These are phyloP conservation scores for Caloboletus firmus DNA, from an alignment of 1,284 basidiomycete genomes.

Conservation along the genomic window DNA sequence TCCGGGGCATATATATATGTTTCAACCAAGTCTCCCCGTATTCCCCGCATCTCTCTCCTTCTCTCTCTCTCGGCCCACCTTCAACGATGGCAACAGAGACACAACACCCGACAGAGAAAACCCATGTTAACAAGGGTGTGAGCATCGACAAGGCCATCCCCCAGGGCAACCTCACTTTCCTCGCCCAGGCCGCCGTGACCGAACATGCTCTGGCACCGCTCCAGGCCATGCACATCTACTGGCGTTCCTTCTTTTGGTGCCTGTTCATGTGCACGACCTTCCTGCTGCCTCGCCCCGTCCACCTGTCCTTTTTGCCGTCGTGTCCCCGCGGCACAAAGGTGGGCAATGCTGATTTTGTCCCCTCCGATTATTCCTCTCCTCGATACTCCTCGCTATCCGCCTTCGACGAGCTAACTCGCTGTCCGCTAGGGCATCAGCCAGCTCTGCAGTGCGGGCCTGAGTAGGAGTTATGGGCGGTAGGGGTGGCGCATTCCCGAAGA, in stretches of 20 bases:
- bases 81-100: neutral
- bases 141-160: constrained; percentile 10
- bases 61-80: neutral
- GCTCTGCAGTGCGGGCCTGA: too few species aligned
- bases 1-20: neutral
- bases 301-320: too few species aligned
- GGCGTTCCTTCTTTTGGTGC: constrained; percentile 31
- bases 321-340: too few species aligned
- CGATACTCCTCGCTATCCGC: too few species aligned
- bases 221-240: constrained; percentile 24
- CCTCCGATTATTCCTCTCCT: too few species aligned
- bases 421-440: too few species aligned
- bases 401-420: too few species aligned
- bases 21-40: neutral
- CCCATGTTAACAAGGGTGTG: neutral
- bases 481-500: too few species aligned
- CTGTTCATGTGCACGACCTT: constrained; percentile 30
- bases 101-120: constrained; percentile 8
- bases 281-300: too few species aligned
- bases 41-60: too few species aligned
- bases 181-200: constrained; percentile 25
- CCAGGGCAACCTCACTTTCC: constrained; percentile 15
- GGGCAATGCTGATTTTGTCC: too few species aligned
- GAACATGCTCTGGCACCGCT: constrained; percentile 25
- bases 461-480: too few species aligned